These are phyloP conservation scores for Penicillium roqueforti DNA, from an alignment of 495 filamentous ascomycete genomes.

Conservation along the genomic window DNA sequence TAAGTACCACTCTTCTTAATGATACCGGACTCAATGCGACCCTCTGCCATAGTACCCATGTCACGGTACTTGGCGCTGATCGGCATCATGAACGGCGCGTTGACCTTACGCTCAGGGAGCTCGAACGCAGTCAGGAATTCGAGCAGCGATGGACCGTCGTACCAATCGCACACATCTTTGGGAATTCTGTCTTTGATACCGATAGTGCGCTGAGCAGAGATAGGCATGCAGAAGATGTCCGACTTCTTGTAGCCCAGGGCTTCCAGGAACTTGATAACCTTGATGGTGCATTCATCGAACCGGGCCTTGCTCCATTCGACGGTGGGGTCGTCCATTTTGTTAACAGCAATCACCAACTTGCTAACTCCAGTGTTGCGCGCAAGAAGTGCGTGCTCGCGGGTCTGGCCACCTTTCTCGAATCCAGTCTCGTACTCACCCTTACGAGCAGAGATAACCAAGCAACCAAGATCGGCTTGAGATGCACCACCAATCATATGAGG, in stretches of 20 bases:
- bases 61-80: conserved; percentile 92
- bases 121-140: conserved; percentile 91
- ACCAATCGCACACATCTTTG: conserved; percentile 73
- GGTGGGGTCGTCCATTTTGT: conserved; percentile 98
- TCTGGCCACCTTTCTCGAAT: conserved; percentile 99
- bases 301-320: conserved; percentile 92
- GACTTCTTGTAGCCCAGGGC: conserved; percentile 91
- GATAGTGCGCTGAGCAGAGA: conserved; percentile 79
- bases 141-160: conserved; percentile 86
- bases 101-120: conserved; percentile 89
- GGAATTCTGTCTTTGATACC: conserved; percentile 87
- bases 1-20: conserved; percentile 80
- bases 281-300: conserved; percentile 87
- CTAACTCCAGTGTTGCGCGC: conserved; percentile 98
- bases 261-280: conserved; percentile 82
- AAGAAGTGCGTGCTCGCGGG: conserved; percentile 92
- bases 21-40: conserved; percentile 91
- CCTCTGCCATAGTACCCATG: conserved; percentile 96
- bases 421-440: conserved; percentile 99
- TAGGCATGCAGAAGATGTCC: conserved; percentile 92
- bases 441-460: conserved; percentile 91
- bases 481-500: conserved; percentile 96
- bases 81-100: conserved; percentile 99
- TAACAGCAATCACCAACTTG: conserved; percentile 89
- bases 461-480: conserved; percentile 92